phyloP scores from a whole-genome alignment of 371 early-diverging fungal genomes.

The Dichotomocladium elegans region DNA sequence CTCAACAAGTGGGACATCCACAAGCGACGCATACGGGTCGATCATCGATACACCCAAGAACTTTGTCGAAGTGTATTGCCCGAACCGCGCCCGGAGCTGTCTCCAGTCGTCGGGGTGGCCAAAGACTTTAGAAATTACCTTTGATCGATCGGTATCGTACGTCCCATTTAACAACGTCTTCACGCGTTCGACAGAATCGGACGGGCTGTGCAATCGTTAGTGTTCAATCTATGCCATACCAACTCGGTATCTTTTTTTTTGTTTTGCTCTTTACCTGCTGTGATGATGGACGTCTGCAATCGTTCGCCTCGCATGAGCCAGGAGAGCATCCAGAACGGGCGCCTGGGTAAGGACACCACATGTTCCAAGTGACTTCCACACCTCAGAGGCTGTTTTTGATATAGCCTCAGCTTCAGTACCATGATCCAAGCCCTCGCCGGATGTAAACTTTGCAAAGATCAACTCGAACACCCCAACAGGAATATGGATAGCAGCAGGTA shows the following conservation, averaged over 20 bases:
- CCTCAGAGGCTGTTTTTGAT: conserved; percentile 5
- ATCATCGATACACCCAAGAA: conserved; percentile 16
- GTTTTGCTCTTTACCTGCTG: no score
- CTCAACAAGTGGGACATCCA: conserved; percentile 16
- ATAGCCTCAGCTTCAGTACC: neutral
- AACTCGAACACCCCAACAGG: conserved; percentile 23
- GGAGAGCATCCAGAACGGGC: neutral
- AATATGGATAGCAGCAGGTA: neutral
- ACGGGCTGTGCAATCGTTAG: neutral
- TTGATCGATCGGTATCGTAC: no score
- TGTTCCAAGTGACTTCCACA: conserved; percentile 16
- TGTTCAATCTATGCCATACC: no score
- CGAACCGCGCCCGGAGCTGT: conserved; percentile 7
- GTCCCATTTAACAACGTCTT: conserved; percentile 6
- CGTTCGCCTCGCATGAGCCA: conserved; percentile 34
- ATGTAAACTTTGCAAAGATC: conserved; percentile 16
- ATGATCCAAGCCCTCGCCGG: neutral
- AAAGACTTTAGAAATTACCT: conserved; percentile 8
- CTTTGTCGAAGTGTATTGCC: conserved; percentile 11
- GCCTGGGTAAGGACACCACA: neutral
- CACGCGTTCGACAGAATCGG: conserved; percentile 21
- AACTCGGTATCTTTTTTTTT: no score
- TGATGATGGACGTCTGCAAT: conserved; percentile 39
- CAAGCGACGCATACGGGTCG: conserved; percentile 16
- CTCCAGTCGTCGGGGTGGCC: conserved; percentile 25